Conservation (phyloP, 768 basidiomycete genomes). For the Boletus subparvulus region DNA sequence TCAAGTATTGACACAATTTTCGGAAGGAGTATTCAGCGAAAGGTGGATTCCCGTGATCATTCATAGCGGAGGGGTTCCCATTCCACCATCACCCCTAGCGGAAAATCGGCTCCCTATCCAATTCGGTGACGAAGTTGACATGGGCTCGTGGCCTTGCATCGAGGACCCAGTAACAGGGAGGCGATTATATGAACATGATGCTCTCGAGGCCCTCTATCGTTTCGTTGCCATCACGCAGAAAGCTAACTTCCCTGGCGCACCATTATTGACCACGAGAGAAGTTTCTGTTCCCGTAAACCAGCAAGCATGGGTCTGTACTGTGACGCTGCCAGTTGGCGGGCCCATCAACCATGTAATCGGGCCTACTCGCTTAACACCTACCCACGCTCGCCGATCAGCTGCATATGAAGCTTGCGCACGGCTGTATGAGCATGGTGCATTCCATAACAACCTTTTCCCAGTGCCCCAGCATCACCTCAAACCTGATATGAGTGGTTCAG, state of each 20-base stretch:
- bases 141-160: slow-evolving; percentile 39
- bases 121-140: slow-evolving; percentile 43
- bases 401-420: slow-evolving; percentile 55
- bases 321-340: slow-evolving; percentile 46
- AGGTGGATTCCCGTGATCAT: slow-evolving; percentile 52
- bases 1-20: slow-evolving; percentile 46
- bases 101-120: slow-evolving; percentile 44
- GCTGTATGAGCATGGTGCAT: slow-evolving; percentile 48
- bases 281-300: slow-evolving; percentile 18
- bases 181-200: slow-evolving; percentile 57
- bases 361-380: slow-evolving; percentile 42
- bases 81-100: slow-evolving; percentile 46
- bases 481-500: neutral
- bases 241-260: slow-evolving; percentile 1
- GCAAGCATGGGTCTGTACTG: slow-evolving; percentile 44
- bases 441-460: slow-evolving; percentile 51
- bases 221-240: slow-evolving; percentile 36
- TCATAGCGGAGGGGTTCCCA: slow-evolving; percentile 32
- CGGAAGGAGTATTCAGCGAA: slow-evolving; percentile 41
- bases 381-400: slow-evolving; percentile 57
- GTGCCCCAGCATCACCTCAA: slow-evolving; percentile 3
- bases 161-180: slow-evolving; percentile 63
- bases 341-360: slow-evolving; percentile 45
- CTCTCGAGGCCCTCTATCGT: slow-evolving; percentile 55
- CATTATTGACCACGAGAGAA: slow-evolving; percentile 27